Evolutionary conservation across 2,329 filamentous ascomycete genomes (phyloP), one percentile per base, ranked within the genome.

Genomic region (Fusarium aywerte): DNA sequence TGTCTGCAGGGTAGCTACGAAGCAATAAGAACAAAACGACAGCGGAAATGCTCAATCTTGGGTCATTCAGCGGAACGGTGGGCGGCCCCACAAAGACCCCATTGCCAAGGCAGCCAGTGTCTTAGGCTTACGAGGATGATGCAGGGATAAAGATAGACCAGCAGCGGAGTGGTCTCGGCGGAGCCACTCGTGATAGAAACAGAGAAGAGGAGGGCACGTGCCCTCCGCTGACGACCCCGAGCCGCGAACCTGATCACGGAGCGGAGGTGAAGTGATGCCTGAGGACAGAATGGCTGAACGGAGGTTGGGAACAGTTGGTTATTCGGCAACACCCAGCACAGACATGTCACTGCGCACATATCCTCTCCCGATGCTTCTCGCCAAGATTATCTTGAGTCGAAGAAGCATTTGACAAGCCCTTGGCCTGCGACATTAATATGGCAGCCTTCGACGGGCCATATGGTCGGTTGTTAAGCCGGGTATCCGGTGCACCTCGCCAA

Each of bases 381-480:
- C 58, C 60, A 63, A 63, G 58, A 20, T 47, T 3, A 13, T 42
- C 40, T 18, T 36, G 36, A 44, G 42, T 51, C 5, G 62, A 69
- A 67, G 66, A 68, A 68, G 66, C 66, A 67, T 68, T 68, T 63
- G 52, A 67, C 66, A 68, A 69, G 66, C 33, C 52, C 57, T 68
- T 67, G 66, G 65, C 65, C 31, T 59, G 48, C 58, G 40, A 51
- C 48, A 48, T 43, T 23, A 36, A 53, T 21, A 57, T 33, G 21
- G 21, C 32, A 39, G 58, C 7, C 23, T 25, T 43, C 33, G 21
- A 45, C 29, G 25, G 50, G 44, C 58, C 58, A 49, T 18, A 23
- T 20, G 12, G 43, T 43, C 42, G 36, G 51, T 63, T 40, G 53
- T 23, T 39, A 7, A 47, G 53, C 16, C 39, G 15, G 35, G 39